These are phyloP conservation scores for Globisporangium takayamanum DNA, from an alignment of 352 stramenopile species.

Conservation along the genomic window DNA sequence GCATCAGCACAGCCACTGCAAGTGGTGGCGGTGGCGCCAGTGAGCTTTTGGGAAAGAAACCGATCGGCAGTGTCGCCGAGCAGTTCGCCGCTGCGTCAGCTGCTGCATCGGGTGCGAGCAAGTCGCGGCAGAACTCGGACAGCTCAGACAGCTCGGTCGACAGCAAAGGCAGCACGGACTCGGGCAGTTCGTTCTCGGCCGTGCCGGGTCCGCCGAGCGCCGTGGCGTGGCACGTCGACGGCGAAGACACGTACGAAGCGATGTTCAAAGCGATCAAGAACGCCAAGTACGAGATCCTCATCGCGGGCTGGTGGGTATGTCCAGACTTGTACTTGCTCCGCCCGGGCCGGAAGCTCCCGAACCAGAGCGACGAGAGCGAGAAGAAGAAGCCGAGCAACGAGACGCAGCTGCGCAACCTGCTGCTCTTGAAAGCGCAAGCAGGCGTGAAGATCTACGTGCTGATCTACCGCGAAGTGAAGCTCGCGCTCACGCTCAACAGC, in stretches of 20 bases:
- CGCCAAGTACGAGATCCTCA: slow-evolving; percentile 87
- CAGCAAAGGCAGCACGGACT: slow-evolving; percentile 59
- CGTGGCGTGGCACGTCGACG: slow-evolving; percentile 84
- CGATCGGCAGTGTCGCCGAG: slow-evolving; percentile 21
- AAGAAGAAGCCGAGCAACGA: slow-evolving; percentile 48
- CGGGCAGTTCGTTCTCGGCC: slow-evolving; percentile 42
- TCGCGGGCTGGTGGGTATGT: slow-evolving; percentile 88
- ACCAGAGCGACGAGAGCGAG: slow-evolving; percentile 15
- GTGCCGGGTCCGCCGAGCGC: slow-evolving; percentile 38
- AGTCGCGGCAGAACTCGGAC: slow-evolving; percentile 12
- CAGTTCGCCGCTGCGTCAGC: neutral
- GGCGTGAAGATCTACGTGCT: slow-evolving; percentile 89
- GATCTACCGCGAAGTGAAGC: slow-evolving; percentile 88
- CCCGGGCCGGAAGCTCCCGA: slow-evolving; percentile 45
- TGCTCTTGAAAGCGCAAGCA: slow-evolving; percentile 72
- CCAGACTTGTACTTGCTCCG: slow-evolving; percentile 80
- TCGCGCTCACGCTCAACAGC: slow-evolving; percentile 86
- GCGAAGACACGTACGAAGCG: slow-evolving; percentile 78
- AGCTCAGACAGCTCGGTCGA: slow-evolving; percentile 10
- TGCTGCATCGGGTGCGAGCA: neutral
- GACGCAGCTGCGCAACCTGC: slow-evolving; percentile 65
- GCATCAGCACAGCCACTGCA: slow-evolving; percentile 24
- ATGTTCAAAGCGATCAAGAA: slow-evolving; percentile 84
- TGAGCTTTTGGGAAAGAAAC: slow-evolving; percentile 18
- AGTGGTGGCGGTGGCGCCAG: slow-evolving; percentile 6